Percentiles rank a stretch among this genome's conserved stretches.
phyloP scores from a whole-genome alignment of 2,329 filamentous ascomycete genomes.

The Claviceps africana region DNA sequence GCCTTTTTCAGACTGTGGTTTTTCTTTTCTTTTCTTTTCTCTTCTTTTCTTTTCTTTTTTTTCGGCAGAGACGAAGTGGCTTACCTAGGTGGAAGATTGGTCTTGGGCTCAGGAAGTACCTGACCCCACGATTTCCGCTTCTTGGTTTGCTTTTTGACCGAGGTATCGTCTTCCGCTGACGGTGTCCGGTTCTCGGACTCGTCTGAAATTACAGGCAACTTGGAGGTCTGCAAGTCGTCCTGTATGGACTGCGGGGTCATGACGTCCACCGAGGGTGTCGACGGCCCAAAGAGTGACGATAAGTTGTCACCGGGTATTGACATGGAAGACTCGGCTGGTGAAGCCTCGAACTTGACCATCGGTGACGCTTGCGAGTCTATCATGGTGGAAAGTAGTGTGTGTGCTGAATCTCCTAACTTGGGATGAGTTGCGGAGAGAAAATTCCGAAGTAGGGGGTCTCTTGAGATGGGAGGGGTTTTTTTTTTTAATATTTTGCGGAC shows the following conservation, averaged over 20 bases:
- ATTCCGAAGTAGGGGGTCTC: not conserved
- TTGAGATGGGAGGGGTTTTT: too few species aligned
- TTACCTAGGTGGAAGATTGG: conserved; percentile 81
- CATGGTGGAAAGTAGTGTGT: conserved; percentile 16
- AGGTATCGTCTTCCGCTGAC: conserved; percentile 8
- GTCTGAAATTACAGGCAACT: conserved; percentile 13
- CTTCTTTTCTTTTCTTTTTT: not conserved
- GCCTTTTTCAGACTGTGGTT: not conserved
- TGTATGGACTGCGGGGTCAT: conserved; percentile 32
- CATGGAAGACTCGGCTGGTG: conserved; percentile 39
- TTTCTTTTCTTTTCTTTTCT: not conserved
- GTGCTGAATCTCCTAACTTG: not conserved
- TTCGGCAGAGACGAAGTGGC: too few species aligned
- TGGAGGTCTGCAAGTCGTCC: conserved; percentile 17
- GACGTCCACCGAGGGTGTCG: conserved; percentile 27
- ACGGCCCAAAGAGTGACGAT: conserved; percentile 31
- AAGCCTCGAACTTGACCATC: conserved; percentile 37
- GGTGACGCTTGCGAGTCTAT: conserved; percentile 27
- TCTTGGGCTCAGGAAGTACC: conserved; percentile 91
- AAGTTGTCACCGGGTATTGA: conserved; percentile 36
- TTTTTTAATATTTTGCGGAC: conserved; percentile 6
- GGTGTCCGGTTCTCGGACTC: conserved; percentile 6
- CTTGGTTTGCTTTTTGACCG: conserved; percentile 64
- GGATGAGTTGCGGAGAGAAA: not conserved
- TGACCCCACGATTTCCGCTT: conserved; percentile 99